These are phyloP conservation scores for Tillandsia fasciculata DNA, from an alignment of 176 grass and related monocot genomes.

Conservation along the genomic window DNA sequence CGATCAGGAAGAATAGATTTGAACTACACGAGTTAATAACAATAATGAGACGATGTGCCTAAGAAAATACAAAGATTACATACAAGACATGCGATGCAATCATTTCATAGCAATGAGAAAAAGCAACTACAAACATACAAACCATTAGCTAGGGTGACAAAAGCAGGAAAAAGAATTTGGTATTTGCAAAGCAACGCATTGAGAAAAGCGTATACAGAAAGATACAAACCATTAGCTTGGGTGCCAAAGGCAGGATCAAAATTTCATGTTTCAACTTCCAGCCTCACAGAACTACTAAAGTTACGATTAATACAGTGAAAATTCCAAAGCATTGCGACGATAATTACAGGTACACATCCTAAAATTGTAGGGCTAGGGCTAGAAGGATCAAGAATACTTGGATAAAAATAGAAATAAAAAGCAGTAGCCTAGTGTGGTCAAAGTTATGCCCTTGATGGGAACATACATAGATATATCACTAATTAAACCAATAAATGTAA, in stretches of 20 bases:
- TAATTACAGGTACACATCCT: too few relatives aligned
- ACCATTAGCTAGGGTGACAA: neutral
- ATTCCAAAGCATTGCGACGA: too few relatives aligned
- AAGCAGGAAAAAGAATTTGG: neutral
- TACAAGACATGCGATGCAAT: neutral
- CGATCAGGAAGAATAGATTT: constrained; percentile 91
- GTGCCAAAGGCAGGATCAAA: neutral
- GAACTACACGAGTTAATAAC: constrained; percentile 61
- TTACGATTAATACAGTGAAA: neutral
- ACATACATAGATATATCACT: too few relatives aligned
- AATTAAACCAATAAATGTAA: too few relatives aligned
- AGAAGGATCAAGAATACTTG: too few relatives aligned
- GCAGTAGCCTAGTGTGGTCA: too few relatives aligned
- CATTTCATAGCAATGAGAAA: neutral
- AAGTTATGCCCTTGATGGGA: too few relatives aligned
- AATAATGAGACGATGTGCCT: constrained; percentile 15
- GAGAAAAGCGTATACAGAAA: neutral
- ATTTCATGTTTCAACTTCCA: neutral
- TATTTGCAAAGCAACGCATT: too few relatives aligned
- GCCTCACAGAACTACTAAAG: neutral
- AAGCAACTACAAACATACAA: neutral
- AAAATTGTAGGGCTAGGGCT: too few relatives aligned
- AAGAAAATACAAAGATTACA: neutral
- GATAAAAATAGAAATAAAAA: too few relatives aligned
- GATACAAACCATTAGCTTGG: neutral